Conservation (phyloP, 331 rosid species). For the Pyrus hybrid region DNA sequence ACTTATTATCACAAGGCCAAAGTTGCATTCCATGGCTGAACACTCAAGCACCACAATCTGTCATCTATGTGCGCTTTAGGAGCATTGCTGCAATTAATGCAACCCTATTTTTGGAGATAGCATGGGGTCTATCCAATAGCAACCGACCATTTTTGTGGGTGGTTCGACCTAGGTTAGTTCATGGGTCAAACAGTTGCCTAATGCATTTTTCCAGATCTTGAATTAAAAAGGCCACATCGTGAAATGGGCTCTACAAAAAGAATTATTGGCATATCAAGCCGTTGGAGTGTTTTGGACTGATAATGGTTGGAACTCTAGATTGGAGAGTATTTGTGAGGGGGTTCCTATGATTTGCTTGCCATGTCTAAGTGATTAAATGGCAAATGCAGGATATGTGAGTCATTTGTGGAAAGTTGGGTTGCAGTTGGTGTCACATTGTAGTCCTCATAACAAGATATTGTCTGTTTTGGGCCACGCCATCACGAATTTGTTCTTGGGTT, state of each 20-base stretch:
- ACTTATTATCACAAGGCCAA: neutral
- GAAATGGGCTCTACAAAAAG: constrained; percentile 39
- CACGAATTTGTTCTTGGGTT: too few relatives aligned
- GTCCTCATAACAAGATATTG: too few relatives aligned
- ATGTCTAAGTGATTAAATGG: neutral
- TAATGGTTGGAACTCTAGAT: neutral
- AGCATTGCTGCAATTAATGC: neutral
- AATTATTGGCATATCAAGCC: constrained; percentile 24
- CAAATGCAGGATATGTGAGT: constrained; percentile 10
- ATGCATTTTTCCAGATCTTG: constrained; percentile 18
- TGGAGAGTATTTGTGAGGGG: constrained; percentile 10
- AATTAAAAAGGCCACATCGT: constrained; percentile 21
- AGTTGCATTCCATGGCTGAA: constrained; percentile 7
- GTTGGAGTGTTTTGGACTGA: constrained; percentile 36
- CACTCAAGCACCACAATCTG: neutral
- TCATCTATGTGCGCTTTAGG: constrained; percentile 4
- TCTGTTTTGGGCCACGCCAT: too few relatives aligned
- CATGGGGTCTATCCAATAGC: constrained; percentile 30
- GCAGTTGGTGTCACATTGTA: too few relatives aligned
- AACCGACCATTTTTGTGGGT: constrained; percentile 34
- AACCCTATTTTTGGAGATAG: constrained; percentile 23
- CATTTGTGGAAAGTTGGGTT: constrained; percentile 9
- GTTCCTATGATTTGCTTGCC: constrained; percentile 9
- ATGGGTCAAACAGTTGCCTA: constrained; percentile 24
- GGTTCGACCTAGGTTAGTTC: constrained; percentile 23